Evolutionary conservation across 768 basidiomycete species (phyloP), one percentile per base, ranked within the genome.

Genomic region (Boletus fagicola): DNA sequence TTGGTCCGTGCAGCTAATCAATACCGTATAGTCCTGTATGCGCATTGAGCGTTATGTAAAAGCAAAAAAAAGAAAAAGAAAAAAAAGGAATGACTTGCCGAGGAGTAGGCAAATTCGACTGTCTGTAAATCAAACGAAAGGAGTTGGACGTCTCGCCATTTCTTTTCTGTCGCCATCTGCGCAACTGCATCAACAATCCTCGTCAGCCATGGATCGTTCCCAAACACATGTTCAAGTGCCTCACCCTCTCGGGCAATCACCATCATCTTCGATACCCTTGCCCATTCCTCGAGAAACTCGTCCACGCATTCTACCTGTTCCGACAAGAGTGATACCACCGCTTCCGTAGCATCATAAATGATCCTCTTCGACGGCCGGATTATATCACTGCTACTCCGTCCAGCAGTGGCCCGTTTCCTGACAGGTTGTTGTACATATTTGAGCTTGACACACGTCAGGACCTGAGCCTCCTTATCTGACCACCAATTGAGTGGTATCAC

Each of bases 401-500:
- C 78, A 24, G 76, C 77, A 3, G 82, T 84, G 8, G 83, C 83
- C 4, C 76, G 74, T 64, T 88, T 89, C 20, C 90, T 88, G 64
- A 91, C 82, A 0, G 91, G 87, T 62, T 92, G 89, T 65, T 92
- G 91, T 31, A 92, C 90, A 62, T 93, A 92, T 73, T 92, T 92
- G 31, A 96, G 78, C 68, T 93, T 94, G 38, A 95, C 92, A 61
- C 90, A 92, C 0, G 92, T 95, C 22, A 94, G 86, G 16, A 94
- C 90, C 80, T 90, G 61, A 3, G 87, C 87, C 59, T 83, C 85
- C 60, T 84, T 84, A 47, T 88, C 84, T 4, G 87, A 88, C 94
- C 94, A 95, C 94, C 94, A 95, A 60, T 92, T 87, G 18, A 92
- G 77, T 9, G 92, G 90, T 60, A 92, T 88, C 49, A 95, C 88